A percentile compares a stretch with the other conserved stretches of the same genome.
phyloP scores from a whole-genome alignment of 2,329 filamentous ascomycete species.

The Huntiella omanensis region DNA sequence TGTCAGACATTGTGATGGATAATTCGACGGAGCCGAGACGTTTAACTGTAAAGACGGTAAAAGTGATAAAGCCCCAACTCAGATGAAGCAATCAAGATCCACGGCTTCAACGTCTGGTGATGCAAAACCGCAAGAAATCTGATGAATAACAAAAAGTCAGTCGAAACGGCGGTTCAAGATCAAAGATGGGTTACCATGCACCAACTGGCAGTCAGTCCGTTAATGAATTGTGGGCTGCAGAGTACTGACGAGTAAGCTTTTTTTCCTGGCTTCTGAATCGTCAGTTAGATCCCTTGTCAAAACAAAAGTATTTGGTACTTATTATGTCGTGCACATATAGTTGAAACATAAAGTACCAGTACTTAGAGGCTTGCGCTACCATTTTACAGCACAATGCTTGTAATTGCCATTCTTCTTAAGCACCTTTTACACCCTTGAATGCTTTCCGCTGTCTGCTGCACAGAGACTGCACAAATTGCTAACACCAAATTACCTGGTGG shows the following conservation, averaged over 20 bases:
- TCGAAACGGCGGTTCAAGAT: background rate
- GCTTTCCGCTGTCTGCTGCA: background rate
- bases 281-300: conserved; percentile 14
- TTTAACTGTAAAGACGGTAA: background rate
- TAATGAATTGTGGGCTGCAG: conserved; percentile 9
- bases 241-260: conserved; percentile 23
- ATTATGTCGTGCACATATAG: too few relatives aligned
- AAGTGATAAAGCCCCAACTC: background rate
- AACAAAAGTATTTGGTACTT: too few relatives aligned
- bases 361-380: background rate
- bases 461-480: background rate
- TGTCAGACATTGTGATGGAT: conserved; percentile 57
- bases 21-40: too few relatives aligned
- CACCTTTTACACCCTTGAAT: too few relatives aligned
- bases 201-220: conserved; percentile 57
- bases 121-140: background rate
- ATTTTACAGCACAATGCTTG: too few relatives aligned
- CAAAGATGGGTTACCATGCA: too few relatives aligned
- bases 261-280: conserved; percentile 23
- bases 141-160: background rate
- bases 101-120: background rate
- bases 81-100: background rate
- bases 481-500: background rate
- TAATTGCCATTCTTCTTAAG: too few relatives aligned
- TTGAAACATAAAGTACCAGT: background rate